Conservation (phyloP, 371 early-diverging fungal genomes). For the Lichtheimia corymbifera region DNA sequence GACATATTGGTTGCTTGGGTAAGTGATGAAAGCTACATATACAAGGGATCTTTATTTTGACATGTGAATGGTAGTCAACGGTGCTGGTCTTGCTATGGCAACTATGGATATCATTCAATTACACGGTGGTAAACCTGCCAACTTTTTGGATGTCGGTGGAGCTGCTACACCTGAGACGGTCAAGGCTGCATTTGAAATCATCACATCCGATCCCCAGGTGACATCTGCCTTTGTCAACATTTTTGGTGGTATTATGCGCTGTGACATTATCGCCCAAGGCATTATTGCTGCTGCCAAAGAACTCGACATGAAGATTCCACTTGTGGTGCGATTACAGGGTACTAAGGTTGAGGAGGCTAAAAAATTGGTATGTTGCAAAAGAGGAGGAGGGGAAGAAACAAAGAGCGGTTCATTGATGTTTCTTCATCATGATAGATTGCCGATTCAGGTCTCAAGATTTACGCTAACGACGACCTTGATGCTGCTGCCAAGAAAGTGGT, state of each 20-base stretch:
- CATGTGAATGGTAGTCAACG: conserved; percentile 75
- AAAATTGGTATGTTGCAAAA: conserved; percentile 34
- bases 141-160: conserved; percentile 99
- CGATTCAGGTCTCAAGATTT: conserved; percentile 90
- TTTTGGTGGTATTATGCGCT: conserved; percentile 99
- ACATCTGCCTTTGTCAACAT: conserved; percentile 99
- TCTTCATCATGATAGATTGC: conserved; percentile 52
- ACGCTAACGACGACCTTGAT: conserved; percentile 93
- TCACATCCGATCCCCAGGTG: conserved; percentile 89
- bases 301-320: conserved; percentile 88
- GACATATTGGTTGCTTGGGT: conserved; percentile 75
- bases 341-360: conserved; percentile 59
- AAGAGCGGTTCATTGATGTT: background rate
- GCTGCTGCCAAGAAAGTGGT: conserved; percentile 95
- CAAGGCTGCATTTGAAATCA: conserved; percentile 98
- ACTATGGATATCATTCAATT: conserved; percentile 99
- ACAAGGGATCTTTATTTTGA: conserved; percentile 3
- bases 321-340: conserved; percentile 96
- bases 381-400: background rate
- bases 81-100: conserved; percentile 99
- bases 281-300: conserved; percentile 94
- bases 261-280: conserved; percentile 97
- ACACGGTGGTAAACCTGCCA: conserved; percentile 98
- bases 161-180: conserved; percentile 95
- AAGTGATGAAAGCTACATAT: conserved; percentile 6